Evolutionary conservation across 495 filamentous ascomycete genomes (phyloP), one percentile per base, ranked within the genome.

Genomic region (Aspergillus conjunctus): DNA sequence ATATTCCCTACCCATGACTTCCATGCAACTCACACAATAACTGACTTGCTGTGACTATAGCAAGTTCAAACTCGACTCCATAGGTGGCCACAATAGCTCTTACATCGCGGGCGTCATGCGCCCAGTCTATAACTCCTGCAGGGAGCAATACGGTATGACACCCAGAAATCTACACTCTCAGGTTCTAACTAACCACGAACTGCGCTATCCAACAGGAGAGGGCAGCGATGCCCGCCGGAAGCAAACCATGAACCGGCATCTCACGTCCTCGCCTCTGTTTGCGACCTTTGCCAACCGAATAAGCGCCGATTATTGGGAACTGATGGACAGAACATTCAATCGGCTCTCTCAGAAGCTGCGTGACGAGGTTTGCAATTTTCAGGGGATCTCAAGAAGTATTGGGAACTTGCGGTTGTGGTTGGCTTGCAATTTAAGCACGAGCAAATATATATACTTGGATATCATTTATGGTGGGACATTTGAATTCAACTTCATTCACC

Each of bases 41-140:
- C 33, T 48, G 31, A 41, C 43, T 37, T 18, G 51, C 15, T 20
- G 12, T 10, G 18, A 17, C 1, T 5, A n/a, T 9, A 71, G 65
- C 21, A 34, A 26, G 22, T 55, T 64, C 6, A 57, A 49, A 15
- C 11, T 37, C 10, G 63, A 71, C 49, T 58, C 63, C 14, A 43
- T 63, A 5, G 15, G 59, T 7, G 59, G 55, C 11, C 65, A 68
- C 12, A 50, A 30, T 53, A 68, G 66, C 22, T 69, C 71, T 7
- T 68, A 61, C 21, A 71, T 73, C 2, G 54, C 66, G 0, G 54
- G 39, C 1, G 45, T 68, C 21, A 73, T 73, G 68, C 60, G 48
- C 0, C 54, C 65, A 0, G 63, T 55, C 0, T 72, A 72, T 53
- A 57, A 44, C 14, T 18, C 12, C 15, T 67, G 62, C 31, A 65